Percentiles rank a stretch among this genome's conserved stretches.
These are phyloP conservation scores for Yamadazyma atmosphaerica DNA, from an alignment of 1,139 yeast species.

Conservation along the genomic window DNA sequence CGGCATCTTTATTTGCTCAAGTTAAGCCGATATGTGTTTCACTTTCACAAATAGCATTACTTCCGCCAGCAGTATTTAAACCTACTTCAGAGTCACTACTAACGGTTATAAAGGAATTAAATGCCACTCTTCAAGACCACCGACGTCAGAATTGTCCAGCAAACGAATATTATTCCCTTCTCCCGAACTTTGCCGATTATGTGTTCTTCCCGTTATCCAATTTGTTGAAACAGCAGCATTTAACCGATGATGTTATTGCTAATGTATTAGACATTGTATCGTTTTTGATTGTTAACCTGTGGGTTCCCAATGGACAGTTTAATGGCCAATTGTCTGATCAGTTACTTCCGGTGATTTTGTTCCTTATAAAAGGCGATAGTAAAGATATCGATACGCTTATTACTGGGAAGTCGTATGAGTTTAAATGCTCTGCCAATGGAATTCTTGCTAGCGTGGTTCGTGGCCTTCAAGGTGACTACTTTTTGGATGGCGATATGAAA, in stretches of 20 bases:
- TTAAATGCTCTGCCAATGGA: constrained; percentile 20
- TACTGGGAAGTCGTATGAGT: constrained; percentile 15
- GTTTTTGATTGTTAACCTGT: constrained; percentile 28
- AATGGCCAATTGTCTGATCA: constrained; percentile 30
- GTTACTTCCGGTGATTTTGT: constrained; percentile 34
- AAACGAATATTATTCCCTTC: constrained; percentile 22
- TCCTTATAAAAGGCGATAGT: constrained; percentile 19
- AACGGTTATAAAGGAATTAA: constrained; percentile 12
- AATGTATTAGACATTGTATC: constrained; percentile 29
- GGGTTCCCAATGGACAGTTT: constrained; percentile 31
- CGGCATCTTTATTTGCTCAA: constrained; percentile 30
- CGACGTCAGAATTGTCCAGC: constrained; percentile 11
- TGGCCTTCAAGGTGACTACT: constrained; percentile 5
- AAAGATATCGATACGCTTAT: constrained; percentile 9
- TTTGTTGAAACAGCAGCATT: constrained; percentile 28
- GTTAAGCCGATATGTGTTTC: constrained; percentile 38
- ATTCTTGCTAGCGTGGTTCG: constrained; percentile 5
- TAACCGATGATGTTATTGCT: constrained; percentile 21
- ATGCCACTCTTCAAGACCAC: constrained; percentile 18
- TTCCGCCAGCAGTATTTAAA: constrained; percentile 16
- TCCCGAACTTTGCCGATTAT: constrained; percentile 41
- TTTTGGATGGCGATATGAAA: constrained; percentile 8
- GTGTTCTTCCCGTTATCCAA: constrained; percentile 42
- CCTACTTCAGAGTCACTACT: constrained; percentile 15
- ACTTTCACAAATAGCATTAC: constrained; percentile 24